A percentile compares a stretch with the other conserved stretches of the same genome.
These are phyloP conservation scores for Akanthomyces muscarius DNA, from an alignment of 2,329 filamentous ascomycete species.

Conservation along the genomic window DNA sequence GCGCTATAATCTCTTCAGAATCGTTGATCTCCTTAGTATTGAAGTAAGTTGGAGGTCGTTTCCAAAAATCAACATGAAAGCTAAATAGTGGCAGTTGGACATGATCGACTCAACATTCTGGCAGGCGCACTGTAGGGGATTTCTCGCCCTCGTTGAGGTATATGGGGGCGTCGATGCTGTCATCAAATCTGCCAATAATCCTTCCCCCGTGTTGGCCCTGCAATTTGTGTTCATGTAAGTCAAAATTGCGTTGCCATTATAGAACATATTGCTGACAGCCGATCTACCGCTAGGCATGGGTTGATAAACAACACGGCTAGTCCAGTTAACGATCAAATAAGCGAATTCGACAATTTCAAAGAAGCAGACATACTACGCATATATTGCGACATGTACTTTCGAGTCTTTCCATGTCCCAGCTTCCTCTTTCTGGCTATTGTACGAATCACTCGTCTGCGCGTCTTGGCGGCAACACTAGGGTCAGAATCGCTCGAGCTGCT, in stretches of 20 bases:
- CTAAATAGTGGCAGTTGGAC: neutral
- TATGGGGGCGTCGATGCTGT: slow-evolving; percentile 6
- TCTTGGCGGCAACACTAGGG: neutral
- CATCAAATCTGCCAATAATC: neutral
- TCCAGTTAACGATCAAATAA: neutral
- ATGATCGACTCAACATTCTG: slow-evolving; percentile 1
- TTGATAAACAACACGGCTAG: neutral
- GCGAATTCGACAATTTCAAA: neutral
- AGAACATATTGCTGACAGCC: neutral
- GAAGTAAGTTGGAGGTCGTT: neutral
- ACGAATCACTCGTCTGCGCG: neutral
- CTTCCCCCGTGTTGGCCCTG: neutral
- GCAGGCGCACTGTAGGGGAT: neutral
- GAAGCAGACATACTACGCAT: neutral
- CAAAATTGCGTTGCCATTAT: neutral
- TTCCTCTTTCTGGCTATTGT: neutral
- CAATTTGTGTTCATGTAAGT: slow-evolving; percentile 9
- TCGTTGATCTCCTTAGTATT: slow-evolving; percentile 6
- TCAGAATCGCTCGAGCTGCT: neutral
- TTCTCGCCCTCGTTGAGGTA: neutral
- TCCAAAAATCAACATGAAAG: neutral
- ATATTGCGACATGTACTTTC: slow-evolving; percentile 2
- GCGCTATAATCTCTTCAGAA: neutral
- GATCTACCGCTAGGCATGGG: neutral
- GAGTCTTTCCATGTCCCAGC: neutral